Base-by-base conservation (phyloP, 1,139 yeast genomes). In the Suhomyces bolitotheri region DNA sequence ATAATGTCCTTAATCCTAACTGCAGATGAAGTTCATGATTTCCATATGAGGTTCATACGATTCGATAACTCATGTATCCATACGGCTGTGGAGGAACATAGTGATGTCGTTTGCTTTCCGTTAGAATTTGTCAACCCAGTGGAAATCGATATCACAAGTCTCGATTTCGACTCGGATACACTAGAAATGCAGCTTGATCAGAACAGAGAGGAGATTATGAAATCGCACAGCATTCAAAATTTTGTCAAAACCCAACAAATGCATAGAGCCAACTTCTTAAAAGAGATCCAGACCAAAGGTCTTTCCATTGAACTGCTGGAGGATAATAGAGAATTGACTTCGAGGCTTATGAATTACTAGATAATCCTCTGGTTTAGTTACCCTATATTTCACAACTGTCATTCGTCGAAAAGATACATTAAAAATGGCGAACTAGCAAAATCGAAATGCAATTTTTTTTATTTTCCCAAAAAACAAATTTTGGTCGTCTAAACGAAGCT, bases 251-350 rank as follows among this genome's bases (percentile, higher is more conserved):
- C 44, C 5, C 60, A 53, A 34, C 35, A 45, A 27, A 34, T 39
- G 4, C 67, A 62, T 34, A 44, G 38, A 25, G 39, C 36, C 10
- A 49, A 49, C 22, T 63, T 63, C 34, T 32, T 51, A 16, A 37
- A 50, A 20, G 67, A 63, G 35, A 50, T 62, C 6, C 27, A 45
- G 25, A 42, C 45, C 8, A 54, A 46, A 33, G 64, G 64, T 1
- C 20, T 58, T 11, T 15, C 25, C n/a, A 20, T 37, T 20, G 33
- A n/a, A n/a, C n/a, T n/a, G n/a, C n/a, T n/a, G n/a, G n/a, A n/a
- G n/a, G n/a, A n/a, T n/a, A n/a, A n/a, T n/a, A n/a, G n/a, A n/a
- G n/a, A n/a, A n/a, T n/a, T n/a, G n/a, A n/a, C n/a, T n/a, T n/a
- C n/a, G n/a, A n/a, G n/a, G n/a, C n/a, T n/a, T n/a, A n/a, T n/a